Base-by-base conservation (phyloP, 2,329 filamentous ascomycete species). In the Orbilia quercus region DNA sequence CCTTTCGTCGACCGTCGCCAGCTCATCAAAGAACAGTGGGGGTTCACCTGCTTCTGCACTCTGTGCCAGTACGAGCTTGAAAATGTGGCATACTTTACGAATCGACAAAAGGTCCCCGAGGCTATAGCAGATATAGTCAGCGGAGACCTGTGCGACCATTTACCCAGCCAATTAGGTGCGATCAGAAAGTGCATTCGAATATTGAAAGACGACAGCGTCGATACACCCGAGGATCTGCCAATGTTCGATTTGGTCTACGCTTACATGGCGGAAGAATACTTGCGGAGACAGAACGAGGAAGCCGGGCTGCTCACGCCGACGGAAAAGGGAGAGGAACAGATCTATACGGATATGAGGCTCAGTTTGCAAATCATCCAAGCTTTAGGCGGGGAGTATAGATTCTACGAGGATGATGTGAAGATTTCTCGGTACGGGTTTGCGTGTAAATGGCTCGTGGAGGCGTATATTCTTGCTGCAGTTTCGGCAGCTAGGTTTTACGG, bases 401-500 rank as follows among this genome's bases (percentile, higher is more conserved):
- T 66, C 11, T 25, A 59, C 9, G 48, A 34, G 14, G 69, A 54
- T 12, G 69, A 66, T 44, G 28, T 73, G 1, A 51, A 44, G 23
- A 42, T 73, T 28, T 36, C 60, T 2, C 50, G 60, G 9, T 36
- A 48, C 4, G 69, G 69, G 22, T 73, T 66, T 47, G 51, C 65
- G 7, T 73, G 69, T n/a, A 66, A 66, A 31, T 73, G 69, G 69
- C 54, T 73, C 1, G 38, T 73, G 28, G 69, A 73, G 18, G 69
- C 69, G 16, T 73, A 65, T 28, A 54, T 73, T 3, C 34, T 73
- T n/a, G 69, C 69, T 9, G 42, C 69, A 7, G 50, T 66, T 4
- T 28, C 54, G 18, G 40, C 16, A 7, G 60, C 69, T 31, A 40
- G 48, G 14, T 73, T 73, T n/a, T 66, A 73, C 11, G 69, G 69